Conservation (phyloP, 192 early-diverging fungal species). For the Pecoramyces ruminantium region DNA sequence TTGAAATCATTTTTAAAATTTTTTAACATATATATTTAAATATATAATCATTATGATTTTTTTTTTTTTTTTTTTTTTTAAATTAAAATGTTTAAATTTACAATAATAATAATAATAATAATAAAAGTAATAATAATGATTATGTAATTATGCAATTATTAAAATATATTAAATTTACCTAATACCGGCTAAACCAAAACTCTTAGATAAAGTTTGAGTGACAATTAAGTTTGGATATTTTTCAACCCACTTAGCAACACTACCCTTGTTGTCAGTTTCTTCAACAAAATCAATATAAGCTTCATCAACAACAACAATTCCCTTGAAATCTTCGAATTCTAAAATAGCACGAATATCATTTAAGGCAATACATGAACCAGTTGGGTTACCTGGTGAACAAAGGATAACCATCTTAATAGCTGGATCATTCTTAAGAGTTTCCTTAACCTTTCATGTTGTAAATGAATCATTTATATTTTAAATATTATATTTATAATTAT, state of each 20-base stretch:
- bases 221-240: conserved; percentile 88
- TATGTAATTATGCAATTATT: no score
- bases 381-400: conserved; percentile 98
- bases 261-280: conserved; percentile 27
- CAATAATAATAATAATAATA: no score
- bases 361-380: conserved; percentile 61
- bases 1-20: no score
- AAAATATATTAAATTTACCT: conserved; percentile 22
- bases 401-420: conserved; percentile 82
- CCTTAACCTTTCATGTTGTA: conserved; percentile 43
- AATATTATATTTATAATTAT: no score
- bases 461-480: no score
- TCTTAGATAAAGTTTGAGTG: conserved; percentile 94
- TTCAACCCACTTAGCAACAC: conserved; percentile 56
- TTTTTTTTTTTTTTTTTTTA: no score
- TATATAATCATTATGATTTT: no score
- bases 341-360: conserved; percentile 52
- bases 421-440: conserved; percentile 44
- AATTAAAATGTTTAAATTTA: no score
- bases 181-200: conserved; percentile 95
- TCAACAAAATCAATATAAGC: conserved; percentile 94
- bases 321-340: conserved; percentile 47
- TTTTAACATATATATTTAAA: no score
- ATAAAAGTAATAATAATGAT: no score
- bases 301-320: conserved; percentile 94